Conservation (phyloP, 345 rosid species). For the Orychophragmus violaceus region DNA sequence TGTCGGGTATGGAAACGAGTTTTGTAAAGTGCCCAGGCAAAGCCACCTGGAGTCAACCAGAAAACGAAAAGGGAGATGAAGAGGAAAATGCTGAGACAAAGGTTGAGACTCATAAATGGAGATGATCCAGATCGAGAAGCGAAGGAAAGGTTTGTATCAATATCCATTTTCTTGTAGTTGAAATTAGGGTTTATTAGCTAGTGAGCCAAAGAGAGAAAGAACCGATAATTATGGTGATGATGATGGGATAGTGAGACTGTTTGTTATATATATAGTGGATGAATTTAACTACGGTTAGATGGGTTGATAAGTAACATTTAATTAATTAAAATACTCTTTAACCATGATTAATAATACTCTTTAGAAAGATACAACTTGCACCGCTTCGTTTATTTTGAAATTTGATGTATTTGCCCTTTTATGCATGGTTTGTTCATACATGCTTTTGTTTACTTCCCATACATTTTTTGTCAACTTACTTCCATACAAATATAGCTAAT, state of each 20-base stretch:
- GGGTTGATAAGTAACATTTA: neutral
- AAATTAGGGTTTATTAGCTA: neutral
- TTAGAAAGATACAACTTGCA: neutral
- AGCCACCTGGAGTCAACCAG: slow-evolving; percentile 49
- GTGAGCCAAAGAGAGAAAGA: neutral
- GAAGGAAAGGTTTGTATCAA: slow-evolving; percentile 12
- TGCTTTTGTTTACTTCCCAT: neutral
- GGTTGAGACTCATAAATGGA: slow-evolving; percentile 7
- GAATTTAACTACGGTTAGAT: slow-evolving; percentile 4
- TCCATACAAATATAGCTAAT: too few species aligned
- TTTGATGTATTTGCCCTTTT: neutral
- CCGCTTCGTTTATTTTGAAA: neutral
- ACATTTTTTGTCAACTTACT: too few species aligned
- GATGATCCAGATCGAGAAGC: neutral
- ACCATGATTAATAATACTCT: neutral
- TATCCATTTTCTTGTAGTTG: slow-evolving; percentile 8
- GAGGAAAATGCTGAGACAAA: slow-evolving; percentile 6
- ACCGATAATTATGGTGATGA: neutral
- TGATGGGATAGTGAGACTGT: neutral
- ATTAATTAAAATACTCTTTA: neutral
- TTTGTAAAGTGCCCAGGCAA: slow-evolving; percentile 50
- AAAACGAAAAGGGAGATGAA: slow-evolving; percentile 28
- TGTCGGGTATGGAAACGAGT: slow-evolving; percentile 12
- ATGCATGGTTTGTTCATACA: neutral
- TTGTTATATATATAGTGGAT: slow-evolving; percentile 1